Base-by-base conservation (phyloP, 2,329 filamentous ascomycete genomes). In the Fusarium metavorans region DNA sequence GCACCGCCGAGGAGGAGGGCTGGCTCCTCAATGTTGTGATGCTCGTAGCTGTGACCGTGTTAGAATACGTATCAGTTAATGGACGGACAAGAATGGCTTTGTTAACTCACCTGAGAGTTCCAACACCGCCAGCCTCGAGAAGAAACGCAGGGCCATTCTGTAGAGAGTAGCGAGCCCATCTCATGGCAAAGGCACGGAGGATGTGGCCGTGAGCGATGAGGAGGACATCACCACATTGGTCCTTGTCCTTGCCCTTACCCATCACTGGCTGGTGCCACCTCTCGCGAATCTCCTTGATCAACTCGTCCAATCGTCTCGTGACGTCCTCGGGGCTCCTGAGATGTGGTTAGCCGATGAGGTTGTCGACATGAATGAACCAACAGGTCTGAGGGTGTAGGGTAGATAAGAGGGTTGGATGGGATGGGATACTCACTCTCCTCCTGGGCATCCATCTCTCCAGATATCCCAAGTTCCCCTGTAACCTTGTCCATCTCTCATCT, bases 201-300 rank as follows among this genome's bases (percentile, higher is more conserved):
- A 98, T 96, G 84, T 98, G 95, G 0, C 95, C 95, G 81, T 98
- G 95, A 25, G 94, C 95, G 7, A 98, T 94, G 58, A 98, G 87
- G 27, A 89, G 11, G 80, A 86, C 71, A 80, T 85, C 84, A 9
- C 83, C 83, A 25, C 70, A 77, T 9, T 75, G 70, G 9, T 84
- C 80, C 11, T 83, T 84, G 30, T 85, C 77, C 68, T 83, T 83
- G 34, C 56, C 83, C 81, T 88, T 87, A 10, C 88, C 88, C 74
- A 96, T 92, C 59, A 87, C 88, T 0, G 88, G 88, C 4, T 82
- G 82, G 76, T 95, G 93, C 83, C 88, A 92, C 74, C 88, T 90
- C 27, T 88, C 83, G 23, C 94, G 87, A 67, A 98, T 94, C 35
- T 95, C 92, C 16, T 84, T 81, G 77, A 98, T 97, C 68, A 98